These are phyloP conservation scores for Ustilago curta DNA, from an alignment of 1,284 basidiomycete genomes.

Conservation along the genomic window DNA sequence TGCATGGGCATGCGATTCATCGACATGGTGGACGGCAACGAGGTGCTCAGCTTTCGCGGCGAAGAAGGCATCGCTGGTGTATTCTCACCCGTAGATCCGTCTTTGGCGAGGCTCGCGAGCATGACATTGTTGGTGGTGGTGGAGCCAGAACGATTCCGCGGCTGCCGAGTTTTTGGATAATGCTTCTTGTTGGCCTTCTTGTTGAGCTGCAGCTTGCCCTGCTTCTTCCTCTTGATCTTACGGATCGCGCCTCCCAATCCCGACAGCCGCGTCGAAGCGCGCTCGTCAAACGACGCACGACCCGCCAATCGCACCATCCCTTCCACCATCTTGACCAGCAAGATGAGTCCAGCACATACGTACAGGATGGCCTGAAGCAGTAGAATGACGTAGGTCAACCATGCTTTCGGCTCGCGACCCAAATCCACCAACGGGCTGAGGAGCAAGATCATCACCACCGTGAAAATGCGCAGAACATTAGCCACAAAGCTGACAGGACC, in stretches of 20 bases:
- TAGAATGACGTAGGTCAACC: conserved; percentile 92
- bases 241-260: conserved; percentile 60
- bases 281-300: conserved; percentile 82
- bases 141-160: conserved; percentile 24
- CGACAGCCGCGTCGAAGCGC: conserved; percentile 44
- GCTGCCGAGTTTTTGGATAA: conserved; percentile 10
- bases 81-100: conserved; percentile 27
- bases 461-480: conserved; percentile 87
- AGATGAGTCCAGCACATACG: conserved; percentile 81
- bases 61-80: conserved; percentile 26
- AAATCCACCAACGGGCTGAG: conserved; percentile 81
- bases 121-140: conserved; percentile 38
- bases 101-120: conserved; percentile 34
- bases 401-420: conserved; percentile 72
- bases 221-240: conserved; percentile 47
- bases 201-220: conserved; percentile 51
- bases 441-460: conserved; percentile 88
- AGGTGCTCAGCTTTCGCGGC: conserved; percentile 33
- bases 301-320: conserved; percentile 83
- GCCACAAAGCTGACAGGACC: conserved; percentile 90
- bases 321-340: conserved; percentile 86
- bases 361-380: conserved; percentile 87
- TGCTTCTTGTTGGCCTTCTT: conserved; percentile 34
- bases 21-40: conserved; percentile 34
- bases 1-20: conserved; percentile 53